A percentile compares a stretch with the other conserved stretches of the same genome.
Evolutionary conservation across 306 rosid species (phyloP).

Genomic region (Quercus gilva): DNA sequence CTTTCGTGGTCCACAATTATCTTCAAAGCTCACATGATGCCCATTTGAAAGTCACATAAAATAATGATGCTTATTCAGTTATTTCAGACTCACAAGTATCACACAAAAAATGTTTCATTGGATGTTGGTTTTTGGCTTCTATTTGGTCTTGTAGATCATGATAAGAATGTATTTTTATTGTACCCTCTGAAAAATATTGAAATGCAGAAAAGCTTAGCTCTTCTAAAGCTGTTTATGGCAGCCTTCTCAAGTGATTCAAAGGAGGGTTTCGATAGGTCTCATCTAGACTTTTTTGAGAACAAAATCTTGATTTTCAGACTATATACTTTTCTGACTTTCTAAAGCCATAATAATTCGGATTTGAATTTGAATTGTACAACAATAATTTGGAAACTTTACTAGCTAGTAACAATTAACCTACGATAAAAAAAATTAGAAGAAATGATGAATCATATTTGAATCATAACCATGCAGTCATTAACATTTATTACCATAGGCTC

Average conservation of each 20-base stretch:
- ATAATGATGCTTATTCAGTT: neutral
- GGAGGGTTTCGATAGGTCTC: constrained; percentile 1
- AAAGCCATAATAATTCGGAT: too few relatives aligned
- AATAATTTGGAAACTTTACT: too few relatives aligned
- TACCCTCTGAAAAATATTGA: neutral
- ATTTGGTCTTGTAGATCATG: constrained; percentile 14
- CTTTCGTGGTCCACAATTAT: constrained; percentile 25
- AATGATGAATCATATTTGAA: neutral
- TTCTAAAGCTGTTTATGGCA: constrained; percentile 30
- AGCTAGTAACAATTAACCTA: neutral
- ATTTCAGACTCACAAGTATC: neutral
- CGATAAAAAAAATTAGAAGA: neutral
- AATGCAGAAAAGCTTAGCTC: constrained; percentile 20
- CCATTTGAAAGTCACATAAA: neutral
- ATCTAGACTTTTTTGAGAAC: neutral
- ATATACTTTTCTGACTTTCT: too few relatives aligned
- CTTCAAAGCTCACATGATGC: constrained; percentile 1
- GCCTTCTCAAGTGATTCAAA: constrained; percentile 23
- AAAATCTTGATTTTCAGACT: neutral
- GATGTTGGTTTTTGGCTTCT: constrained; percentile 17
- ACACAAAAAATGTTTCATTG: neutral
- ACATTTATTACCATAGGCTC: neutral
- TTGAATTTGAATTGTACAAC: too few relatives aligned
- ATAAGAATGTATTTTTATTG: constrained; percentile 10
- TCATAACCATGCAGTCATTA: neutral